Evolutionary conservation across 2,329 filamentous ascomycete genomes (phyloP).

Genomic region (Diaporthe australafricana): DNA sequence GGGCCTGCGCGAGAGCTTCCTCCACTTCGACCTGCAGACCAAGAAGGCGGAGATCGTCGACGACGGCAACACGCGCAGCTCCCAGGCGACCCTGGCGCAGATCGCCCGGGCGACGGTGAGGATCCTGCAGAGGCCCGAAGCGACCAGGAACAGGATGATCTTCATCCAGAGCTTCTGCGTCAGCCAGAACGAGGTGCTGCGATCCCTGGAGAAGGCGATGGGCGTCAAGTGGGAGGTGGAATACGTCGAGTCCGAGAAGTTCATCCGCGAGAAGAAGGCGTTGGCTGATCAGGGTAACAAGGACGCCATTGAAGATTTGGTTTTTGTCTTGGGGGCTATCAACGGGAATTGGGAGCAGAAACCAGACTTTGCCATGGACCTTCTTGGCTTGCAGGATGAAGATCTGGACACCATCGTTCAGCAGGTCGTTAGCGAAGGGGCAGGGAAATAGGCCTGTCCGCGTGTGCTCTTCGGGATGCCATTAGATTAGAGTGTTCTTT

Average conservation of each 20-base stretch:
- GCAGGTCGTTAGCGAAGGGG: slow-evolving; percentile 43
- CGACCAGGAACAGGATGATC: slow-evolving; percentile 49
- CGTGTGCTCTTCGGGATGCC: too few species aligned
- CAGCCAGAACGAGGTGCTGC: slow-evolving; percentile 50
- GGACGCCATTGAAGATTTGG: slow-evolving; percentile 57
- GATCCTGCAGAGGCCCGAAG: slow-evolving; percentile 44
- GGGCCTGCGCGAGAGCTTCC: slow-evolving; percentile 50
- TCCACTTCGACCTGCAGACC: slow-evolving; percentile 49
- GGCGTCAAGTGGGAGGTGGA: slow-evolving; percentile 46
- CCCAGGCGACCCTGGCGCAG: slow-evolving; percentile 49
- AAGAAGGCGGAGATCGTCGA: slow-evolving; percentile 50
- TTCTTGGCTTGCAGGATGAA: slow-evolving; percentile 59
- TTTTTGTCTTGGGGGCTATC: slow-evolving; percentile 60
- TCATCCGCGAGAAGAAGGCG: slow-evolving; percentile 51
- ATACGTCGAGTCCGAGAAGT: slow-evolving; percentile 52
- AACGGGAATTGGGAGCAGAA: slow-evolving; percentile 61
- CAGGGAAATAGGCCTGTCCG: not conserved
- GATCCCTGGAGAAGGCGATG: slow-evolving; percentile 48
- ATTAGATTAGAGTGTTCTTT: not conserved
- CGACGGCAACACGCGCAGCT: slow-evolving; percentile 47
- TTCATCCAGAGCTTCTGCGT: slow-evolving; percentile 56
- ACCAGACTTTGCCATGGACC: slow-evolving; percentile 59
- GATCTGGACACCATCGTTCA: slow-evolving; percentile 56
- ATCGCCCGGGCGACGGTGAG: slow-evolving; percentile 49
- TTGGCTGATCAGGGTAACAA: slow-evolving; percentile 52